Evolutionary conservation across 2,329 filamentous ascomycete genomes (phyloP), one percentile per base, ranked within the genome.

Genomic region (Penicillium sp.): DNA sequence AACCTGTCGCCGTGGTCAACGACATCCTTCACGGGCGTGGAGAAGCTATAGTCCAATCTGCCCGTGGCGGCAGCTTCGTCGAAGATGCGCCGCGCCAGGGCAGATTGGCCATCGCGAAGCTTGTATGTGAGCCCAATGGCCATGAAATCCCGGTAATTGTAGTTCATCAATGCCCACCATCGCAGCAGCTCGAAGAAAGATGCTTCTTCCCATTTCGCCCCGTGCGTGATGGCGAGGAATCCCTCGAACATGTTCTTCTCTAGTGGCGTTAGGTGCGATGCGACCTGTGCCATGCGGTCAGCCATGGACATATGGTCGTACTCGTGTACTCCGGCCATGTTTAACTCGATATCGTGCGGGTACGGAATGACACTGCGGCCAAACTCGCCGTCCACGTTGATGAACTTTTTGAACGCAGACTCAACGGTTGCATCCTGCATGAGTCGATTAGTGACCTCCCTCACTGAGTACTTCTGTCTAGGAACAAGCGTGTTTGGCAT

Each of bases 151-250:
- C 39, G 17, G 25, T n/a, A 39, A 45, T 43, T 57, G 17, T 52
- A 57, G 15, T 49, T 41, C 17, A 48, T 45, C 20, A 57, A 49
- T 6, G 55, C 55, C 55, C 55, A 57, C 55, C 55, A 57, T 4
- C 55, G 47, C 25, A 57, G 22, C 8, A 57, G 37, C 25, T 57
- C 55, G 31, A 57, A 57, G 25, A 57, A 45, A 3, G 45, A 48
- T 11, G 55, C 49, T 8, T 57, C 49, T 39, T 57, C 48, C 55
- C 39, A 51, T 20, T 48, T 57, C 3, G 39, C 49, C 2, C 55
- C 55, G 14, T 48, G 49, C 12, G 49, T 57, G 25, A 49, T 49
- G 6, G 48, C 39, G 0, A 57, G 39, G 17, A 25, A 52, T 5
- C 37, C 55, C 38, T 52, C 35, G n/a, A 57, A 41, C 42, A 45